These are phyloP conservation scores for Vigna nakashimae DNA, from an alignment of 306 rosid genomes.

Conservation along the genomic window DNA sequence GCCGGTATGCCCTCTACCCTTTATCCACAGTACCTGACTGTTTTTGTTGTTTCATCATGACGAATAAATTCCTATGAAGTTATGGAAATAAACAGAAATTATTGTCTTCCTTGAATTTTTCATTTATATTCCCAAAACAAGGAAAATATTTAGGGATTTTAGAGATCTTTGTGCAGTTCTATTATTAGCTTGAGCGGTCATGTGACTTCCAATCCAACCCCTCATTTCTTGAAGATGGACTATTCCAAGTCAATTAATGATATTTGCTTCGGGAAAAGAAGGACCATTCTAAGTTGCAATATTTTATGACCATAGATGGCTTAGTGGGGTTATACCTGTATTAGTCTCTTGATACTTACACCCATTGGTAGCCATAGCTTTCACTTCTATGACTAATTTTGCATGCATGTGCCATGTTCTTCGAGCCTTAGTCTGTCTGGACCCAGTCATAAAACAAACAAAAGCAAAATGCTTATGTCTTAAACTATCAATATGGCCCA, in stretches of 20 bases:
- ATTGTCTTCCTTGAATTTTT: conserved; percentile 3
- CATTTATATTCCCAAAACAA: conserved; percentile 19
- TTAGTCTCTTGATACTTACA: conserved; percentile 34
- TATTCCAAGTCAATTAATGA: conserved; percentile 17
- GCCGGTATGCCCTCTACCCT: conserved; percentile 54
- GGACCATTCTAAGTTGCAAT: conserved; percentile 20
- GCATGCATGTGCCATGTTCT: conserved; percentile 52
- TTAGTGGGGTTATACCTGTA: conserved; percentile 23
- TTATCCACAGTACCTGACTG: conserved; percentile 7
- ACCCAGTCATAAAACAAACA: conserved; percentile 44
- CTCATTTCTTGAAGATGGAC: conserved; percentile 14
- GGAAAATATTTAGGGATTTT: conserved; percentile 4
- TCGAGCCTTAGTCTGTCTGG: conserved; percentile 44
- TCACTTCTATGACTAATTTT: conserved; percentile 22
- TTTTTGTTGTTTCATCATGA: conserved; percentile 28
- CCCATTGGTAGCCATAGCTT: conserved; percentile 40
- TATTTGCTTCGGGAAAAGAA: conserved; percentile 19
- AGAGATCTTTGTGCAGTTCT: conserved; percentile 27
- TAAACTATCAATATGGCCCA: conserved; percentile 36
- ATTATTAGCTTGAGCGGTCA: conserved; percentile 32
- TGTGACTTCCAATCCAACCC: conserved; percentile 27
- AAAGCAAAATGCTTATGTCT: conserved; percentile 42
- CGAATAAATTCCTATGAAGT: conserved; percentile 17
- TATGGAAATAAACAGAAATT: conserved; percentile 24
- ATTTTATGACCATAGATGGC: conserved; percentile 30